Evolutionary conservation across 2,329 filamentous ascomycete species (phyloP), one percentile per base, ranked within the genome.

Genomic region (Venturiaceae sp.): DNA sequence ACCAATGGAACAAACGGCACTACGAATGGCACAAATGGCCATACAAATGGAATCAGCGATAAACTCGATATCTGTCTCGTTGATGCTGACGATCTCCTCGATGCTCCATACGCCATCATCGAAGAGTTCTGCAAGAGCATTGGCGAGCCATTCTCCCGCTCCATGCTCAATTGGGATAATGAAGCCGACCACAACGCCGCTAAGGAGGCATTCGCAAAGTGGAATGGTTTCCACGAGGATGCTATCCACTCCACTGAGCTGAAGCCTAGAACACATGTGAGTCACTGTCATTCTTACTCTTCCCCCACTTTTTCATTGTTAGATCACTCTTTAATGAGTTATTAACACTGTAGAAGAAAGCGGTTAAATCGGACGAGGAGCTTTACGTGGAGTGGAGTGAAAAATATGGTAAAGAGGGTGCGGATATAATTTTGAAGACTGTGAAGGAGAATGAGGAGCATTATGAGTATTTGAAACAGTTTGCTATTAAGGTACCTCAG

Each of bases 141-240:
- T 7, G 87, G 83, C n/a, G 76, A 92, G 59, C 80, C 85, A 8
- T 94, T 83, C 68, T 74, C 73, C 32, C 80, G 82, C 1, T 74
- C 79, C 7, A 92, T 94, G 88, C 77, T 94, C 59, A 75, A 78
- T 60, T 94, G 89, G 89, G 81, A 83, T 59, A 81, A 84, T 44
- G 81, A 83, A 56, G 83, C 84, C 5, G 85, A 87, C 65, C 84
- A 90, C 64, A 65, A 74, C 55, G 77, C 82, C 62, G 92, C 92
- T 3, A 79, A 81, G 64, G 80, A 83, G 62, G 85, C 85, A 19
- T 97, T 97, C 74, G 90, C 92, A 75, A 97, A 99, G 77, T 97
- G 94, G 94, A 88, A 85, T 64, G 94, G 94, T 11, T 97, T 95
- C 76, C 94, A 97, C 71, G 88, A 97, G 65, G 94, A 97, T 77